Evolutionary conservation across 768 basidiomycete genomes (phyloP).

Genomic region (Boletus vinaceobasis): DNA sequence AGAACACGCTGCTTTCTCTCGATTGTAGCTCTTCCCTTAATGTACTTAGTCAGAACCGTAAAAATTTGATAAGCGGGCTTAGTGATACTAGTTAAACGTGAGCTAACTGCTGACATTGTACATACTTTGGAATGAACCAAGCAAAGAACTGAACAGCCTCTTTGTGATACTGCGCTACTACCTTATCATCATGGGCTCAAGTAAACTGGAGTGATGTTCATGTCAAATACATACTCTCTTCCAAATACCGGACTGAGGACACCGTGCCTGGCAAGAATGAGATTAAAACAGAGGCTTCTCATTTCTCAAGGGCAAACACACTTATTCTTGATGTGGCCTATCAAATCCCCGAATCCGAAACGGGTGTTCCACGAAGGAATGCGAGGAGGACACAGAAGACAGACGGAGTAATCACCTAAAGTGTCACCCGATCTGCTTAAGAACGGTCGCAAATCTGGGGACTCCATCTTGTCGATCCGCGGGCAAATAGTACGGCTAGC

Average conservation of each 20-base stretch:
- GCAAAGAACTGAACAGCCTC: neutral
- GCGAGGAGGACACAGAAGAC: slow-evolving; percentile 26
- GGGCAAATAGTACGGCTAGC: neutral
- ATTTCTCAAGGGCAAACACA: slow-evolving; percentile 7
- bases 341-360: slow-evolving; percentile 13
- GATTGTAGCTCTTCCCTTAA: neutral
- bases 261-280: slow-evolving; percentile 14
- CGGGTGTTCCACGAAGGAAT: slow-evolving; percentile 27
- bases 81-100: neutral
- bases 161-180: neutral
- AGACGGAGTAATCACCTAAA: slow-evolving; percentile 19
- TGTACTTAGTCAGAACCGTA: slow-evolving; percentile 20
- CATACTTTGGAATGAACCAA: neutral
- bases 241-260: slow-evolving; percentile 14
- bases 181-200: slow-evolving; percentile 3
- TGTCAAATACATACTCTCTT: slow-evolving; percentile 19
- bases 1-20: neutral
- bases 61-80: neutral
- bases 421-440: neutral
- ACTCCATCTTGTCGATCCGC: neutral
- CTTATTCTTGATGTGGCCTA: slow-evolving; percentile 18
- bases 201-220: slow-evolving; percentile 19
- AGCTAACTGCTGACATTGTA: neutral
- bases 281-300: neutral
- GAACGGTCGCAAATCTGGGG: neutral